A percentile compares a stretch with the other conserved stretches of the same genome.
Evolutionary conservation across 2,329 filamentous ascomycete species (phyloP).

Genomic region (Aspergillus amoenus): DNA sequence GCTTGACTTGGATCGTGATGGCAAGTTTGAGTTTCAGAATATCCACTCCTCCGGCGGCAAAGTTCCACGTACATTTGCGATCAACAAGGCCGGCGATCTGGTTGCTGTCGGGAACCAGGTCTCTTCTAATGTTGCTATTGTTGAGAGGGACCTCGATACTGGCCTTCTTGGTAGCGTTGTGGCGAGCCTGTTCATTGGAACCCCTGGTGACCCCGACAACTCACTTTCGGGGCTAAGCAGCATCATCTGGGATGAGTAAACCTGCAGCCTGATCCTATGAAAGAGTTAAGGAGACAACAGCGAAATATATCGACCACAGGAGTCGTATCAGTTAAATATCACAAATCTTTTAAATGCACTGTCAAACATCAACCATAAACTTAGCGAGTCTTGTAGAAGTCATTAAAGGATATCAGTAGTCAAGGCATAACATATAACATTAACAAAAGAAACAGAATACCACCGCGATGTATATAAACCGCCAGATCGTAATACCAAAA

Average conservation of each 20-base stretch:
- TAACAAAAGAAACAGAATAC: constrained; percentile 14
- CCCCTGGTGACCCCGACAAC: constrained; percentile 24
- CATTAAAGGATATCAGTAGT: constrained; percentile 8
- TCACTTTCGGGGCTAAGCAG: constrained; percentile 33
- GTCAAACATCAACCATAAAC: constrained; percentile 7
- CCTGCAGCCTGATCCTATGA: not conserved
- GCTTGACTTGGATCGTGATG: constrained; percentile 55
- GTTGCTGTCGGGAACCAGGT: constrained; percentile 67
- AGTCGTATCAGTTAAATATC: not conserved
- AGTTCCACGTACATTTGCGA: constrained; percentile 65
- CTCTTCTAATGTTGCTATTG: constrained; percentile 60
- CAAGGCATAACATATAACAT: not conserved
- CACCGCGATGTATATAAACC: constrained; percentile 23
- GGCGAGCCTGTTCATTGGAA: constrained; percentile 31
- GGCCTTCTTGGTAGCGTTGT: constrained; percentile 55
- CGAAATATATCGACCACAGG: not conserved
- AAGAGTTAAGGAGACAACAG: not conserved
- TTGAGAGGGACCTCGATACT: constrained; percentile 58
- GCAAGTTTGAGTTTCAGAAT: constrained; percentile 56
- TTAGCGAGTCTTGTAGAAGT: not conserved
- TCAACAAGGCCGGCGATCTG: constrained; percentile 64
- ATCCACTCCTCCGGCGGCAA: constrained; percentile 63
- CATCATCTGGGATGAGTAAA: constrained; percentile 35
- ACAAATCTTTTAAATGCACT: constrained; percentile 1
- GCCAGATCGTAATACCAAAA: constrained; percentile 15